These are phyloP conservation scores for Leishmania tropica DNA, from an alignment of 208 protist species.

Conservation along the genomic window DNA sequence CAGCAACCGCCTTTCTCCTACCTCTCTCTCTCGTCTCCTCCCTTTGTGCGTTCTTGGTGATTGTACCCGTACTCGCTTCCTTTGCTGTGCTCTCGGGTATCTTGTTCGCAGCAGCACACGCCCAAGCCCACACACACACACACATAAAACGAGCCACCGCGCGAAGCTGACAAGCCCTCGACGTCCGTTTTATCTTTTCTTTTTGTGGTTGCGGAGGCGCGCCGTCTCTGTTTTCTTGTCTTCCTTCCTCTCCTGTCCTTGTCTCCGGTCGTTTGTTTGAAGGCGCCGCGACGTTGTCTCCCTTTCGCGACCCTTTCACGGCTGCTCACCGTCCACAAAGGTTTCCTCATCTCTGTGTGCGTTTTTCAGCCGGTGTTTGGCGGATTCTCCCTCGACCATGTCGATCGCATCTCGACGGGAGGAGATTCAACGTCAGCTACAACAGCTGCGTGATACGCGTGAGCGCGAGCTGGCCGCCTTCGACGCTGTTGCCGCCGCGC, in stretches of 20 bases:
- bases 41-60: not conserved
- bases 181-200: not conserved
- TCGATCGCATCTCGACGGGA: slow-evolving; percentile 47
- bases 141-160: not conserved
- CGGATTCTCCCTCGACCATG: not conserved
- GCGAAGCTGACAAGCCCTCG: not conserved
- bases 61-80: not conserved
- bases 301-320: not conserved
- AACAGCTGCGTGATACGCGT: slow-evolving; percentile 57
- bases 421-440: slow-evolving; percentile 74
- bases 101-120: not conserved
- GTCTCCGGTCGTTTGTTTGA: not conserved
- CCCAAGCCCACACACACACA: not conserved
- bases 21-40: not conserved
- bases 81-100: not conserved
- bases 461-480: slow-evolving; percentile 70
- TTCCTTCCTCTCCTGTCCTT: not conserved
- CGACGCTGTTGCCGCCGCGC: slow-evolving; percentile 48
- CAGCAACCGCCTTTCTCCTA: not conserved
- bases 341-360: not conserved
- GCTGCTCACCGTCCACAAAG: not conserved
- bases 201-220: not conserved
- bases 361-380: too few species aligned
- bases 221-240: not conserved
- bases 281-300: not conserved